Conservation (phyloP, 2,329 filamentous ascomycete species). For the Phyllosticta citriasiana region DNA sequence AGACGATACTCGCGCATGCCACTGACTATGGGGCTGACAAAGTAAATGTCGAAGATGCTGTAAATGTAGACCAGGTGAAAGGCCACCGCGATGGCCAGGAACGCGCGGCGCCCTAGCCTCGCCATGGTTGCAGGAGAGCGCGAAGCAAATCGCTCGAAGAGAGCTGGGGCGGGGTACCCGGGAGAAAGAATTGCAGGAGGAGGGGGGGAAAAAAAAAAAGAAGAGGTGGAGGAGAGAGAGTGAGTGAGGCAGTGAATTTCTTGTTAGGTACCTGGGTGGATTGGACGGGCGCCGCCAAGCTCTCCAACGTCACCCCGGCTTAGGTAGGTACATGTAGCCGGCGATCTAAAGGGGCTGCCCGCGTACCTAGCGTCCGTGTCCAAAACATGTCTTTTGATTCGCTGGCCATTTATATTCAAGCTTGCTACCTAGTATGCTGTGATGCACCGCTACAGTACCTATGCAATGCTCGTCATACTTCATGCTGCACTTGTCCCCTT, state of each 20-base stretch:
- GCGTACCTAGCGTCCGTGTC: not conserved
- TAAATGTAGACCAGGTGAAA: conserved; percentile 92
- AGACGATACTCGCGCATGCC: conserved; percentile 80
- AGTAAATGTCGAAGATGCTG: conserved; percentile 98
- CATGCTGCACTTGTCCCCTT: too few species aligned
- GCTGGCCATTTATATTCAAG: not conserved
- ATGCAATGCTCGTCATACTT: not conserved
- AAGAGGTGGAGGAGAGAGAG: not conserved
- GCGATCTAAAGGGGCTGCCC: not conserved
- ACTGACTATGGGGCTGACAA: conserved; percentile 92
- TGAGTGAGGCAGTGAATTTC: not conserved
- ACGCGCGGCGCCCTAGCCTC: conserved; percentile 39
- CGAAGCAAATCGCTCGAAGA: not conserved
- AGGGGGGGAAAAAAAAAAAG: not conserved
- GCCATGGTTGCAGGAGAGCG: conserved; percentile 1
- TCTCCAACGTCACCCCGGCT: not conserved
- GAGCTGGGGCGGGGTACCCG: not conserved
- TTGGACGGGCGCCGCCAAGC: not conserved
- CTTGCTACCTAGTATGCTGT: too few species aligned
- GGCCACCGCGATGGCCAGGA: conserved; percentile 76
- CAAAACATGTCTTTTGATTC: not conserved
- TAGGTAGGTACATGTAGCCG: not conserved
- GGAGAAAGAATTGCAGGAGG: not conserved
- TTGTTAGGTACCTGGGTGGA: not conserved
- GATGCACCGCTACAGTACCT: not conserved